These are phyloP conservation scores for Phytophthora pseudosyringae DNA, from an alignment of 352 stramenopile genomes.

Conservation along the genomic window DNA sequence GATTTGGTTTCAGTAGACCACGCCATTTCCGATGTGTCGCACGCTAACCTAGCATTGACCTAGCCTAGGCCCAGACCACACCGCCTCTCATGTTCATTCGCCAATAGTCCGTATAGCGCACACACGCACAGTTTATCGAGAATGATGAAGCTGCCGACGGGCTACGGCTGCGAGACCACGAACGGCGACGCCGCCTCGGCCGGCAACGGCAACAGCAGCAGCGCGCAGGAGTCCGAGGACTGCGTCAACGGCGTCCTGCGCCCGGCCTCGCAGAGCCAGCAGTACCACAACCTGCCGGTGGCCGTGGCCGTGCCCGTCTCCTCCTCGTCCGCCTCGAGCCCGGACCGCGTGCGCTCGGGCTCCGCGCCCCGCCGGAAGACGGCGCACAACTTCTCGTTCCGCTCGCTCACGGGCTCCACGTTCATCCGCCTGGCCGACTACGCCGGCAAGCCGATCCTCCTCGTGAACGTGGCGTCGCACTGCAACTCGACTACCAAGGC, in stretches of 20 bases:
- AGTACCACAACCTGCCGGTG: slow-evolving; percentile 64
- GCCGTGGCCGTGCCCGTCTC: slow-evolving; percentile 57
- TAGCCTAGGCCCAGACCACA: not conserved
- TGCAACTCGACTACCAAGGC: slow-evolving; percentile 82
- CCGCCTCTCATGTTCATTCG: slow-evolving; percentile 24
- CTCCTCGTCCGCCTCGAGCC: slow-evolving; percentile 31
- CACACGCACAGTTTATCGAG: not conserved
- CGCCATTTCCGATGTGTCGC: not conserved
- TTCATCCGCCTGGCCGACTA: slow-evolving; percentile 75
- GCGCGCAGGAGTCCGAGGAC: slow-evolving; percentile 20
- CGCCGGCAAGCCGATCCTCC: slow-evolving; percentile 65
- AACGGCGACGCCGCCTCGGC: slow-evolving; percentile 21
- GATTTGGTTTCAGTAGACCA: slow-evolving; percentile 4
- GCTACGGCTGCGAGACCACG: slow-evolving; percentile 43
- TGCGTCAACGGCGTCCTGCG: slow-evolving; percentile 28
- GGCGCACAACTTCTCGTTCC: slow-evolving; percentile 81
- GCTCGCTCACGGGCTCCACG: slow-evolving; percentile 61
- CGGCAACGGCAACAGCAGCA: not conserved
- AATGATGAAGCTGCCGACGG: slow-evolving; percentile 54
- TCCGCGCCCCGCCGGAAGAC: slow-evolving; percentile 50
- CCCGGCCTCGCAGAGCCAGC: slow-evolving; percentile 30
- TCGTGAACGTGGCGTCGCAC: slow-evolving; percentile 85
- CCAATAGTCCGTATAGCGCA: slow-evolving; percentile 13
- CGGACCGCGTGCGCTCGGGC: slow-evolving; percentile 36
- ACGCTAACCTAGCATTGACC: not conserved